These are phyloP conservation scores for Chlorokybus atmophyticus DNA, from an alignment of 139 green algal genomes.

Conservation along the genomic window DNA sequence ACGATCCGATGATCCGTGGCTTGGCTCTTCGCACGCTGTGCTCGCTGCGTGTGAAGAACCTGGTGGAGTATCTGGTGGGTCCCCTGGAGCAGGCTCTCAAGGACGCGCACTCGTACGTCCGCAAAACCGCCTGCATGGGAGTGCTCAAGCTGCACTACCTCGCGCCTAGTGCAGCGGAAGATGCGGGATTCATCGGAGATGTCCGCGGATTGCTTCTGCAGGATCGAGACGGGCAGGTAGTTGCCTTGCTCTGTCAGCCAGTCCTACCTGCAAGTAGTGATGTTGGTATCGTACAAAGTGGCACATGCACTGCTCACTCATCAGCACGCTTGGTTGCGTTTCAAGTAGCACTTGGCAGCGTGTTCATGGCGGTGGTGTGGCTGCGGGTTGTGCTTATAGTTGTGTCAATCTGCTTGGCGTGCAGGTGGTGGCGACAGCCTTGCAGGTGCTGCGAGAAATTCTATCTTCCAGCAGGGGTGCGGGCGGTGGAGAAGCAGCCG, in stretches of 20 bases:
- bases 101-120: constrained; percentile 75
- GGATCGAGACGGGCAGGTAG: constrained; percentile 48
- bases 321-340: not conserved
- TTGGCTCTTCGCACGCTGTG: constrained; percentile 80
- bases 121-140: constrained; percentile 74
- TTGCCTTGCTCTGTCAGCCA: too few species aligned
- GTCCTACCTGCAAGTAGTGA: too few species aligned
- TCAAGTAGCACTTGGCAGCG: not conserved
- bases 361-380: not conserved
- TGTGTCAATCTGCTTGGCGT: not conserved
- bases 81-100: constrained; percentile 13
- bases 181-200: constrained; percentile 34
- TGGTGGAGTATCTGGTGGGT: constrained; percentile 88
- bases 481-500: not conserved
- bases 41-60: constrained; percentile 72
- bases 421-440: constrained; percentile 69
- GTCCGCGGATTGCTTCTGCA: constrained; percentile 48
- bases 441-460: constrained; percentile 38
- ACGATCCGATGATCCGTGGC: constrained; percentile 83
- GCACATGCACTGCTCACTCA: not conserved
- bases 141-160: constrained; percentile 71
- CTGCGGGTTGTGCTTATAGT: not conserved
- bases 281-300: too few species aligned
- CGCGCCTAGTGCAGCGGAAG: constrained; percentile 28
- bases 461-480: not conserved